Conservation (phyloP, 208 protist genomes). For the Crithidia brevicula region DNA sequence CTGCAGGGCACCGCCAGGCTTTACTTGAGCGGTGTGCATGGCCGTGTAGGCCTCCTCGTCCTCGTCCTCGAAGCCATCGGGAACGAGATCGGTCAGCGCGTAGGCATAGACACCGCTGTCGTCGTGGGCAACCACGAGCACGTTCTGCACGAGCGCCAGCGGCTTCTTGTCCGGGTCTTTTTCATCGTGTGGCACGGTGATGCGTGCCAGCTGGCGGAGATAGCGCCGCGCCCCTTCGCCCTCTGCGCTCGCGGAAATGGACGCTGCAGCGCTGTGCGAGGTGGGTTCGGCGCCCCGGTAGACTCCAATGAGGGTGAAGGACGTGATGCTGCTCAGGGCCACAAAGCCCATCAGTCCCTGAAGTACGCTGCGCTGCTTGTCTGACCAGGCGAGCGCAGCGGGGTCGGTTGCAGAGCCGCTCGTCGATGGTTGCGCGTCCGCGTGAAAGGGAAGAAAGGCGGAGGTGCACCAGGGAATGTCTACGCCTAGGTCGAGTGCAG, state of each 20-base stretch:
- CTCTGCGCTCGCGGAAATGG: neutral
- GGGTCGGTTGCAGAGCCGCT: slow-evolving; percentile 10
- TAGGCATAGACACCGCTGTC: slow-evolving; percentile 62
- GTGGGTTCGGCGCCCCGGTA: slow-evolving; percentile 23
- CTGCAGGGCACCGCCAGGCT: slow-evolving; percentile 9
- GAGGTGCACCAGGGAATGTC: slow-evolving; percentile 88
- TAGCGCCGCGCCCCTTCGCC: slow-evolving; percentile 9
- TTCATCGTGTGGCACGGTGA: slow-evolving; percentile 59
- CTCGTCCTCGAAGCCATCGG: slow-evolving; percentile 20
- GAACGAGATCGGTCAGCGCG: slow-evolving; percentile 49
- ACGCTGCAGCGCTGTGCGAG: neutral
- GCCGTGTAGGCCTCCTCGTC: slow-evolving; percentile 7
- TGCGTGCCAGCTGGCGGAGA: slow-evolving; percentile 54
- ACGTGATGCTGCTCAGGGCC: slow-evolving; percentile 72
- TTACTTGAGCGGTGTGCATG: slow-evolving; percentile 4
- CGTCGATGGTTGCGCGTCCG: neutral
- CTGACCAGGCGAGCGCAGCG: slow-evolving; percentile 24
- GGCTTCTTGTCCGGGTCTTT: slow-evolving; percentile 89
- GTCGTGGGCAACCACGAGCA: slow-evolving; percentile 78
- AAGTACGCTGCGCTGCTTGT: slow-evolving; percentile 20
- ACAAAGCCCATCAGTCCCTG: slow-evolving; percentile 56
- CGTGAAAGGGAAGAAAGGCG: slow-evolving; percentile 46
- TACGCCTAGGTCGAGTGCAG: slow-evolving; percentile 63
- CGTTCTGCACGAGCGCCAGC: slow-evolving; percentile 61
- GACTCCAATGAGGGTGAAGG: slow-evolving; percentile 65